These are phyloP conservation scores for Trichophyton benhamiae DNA, from an alignment of 2,329 filamentous ascomycete genomes.

Conservation along the genomic window DNA sequence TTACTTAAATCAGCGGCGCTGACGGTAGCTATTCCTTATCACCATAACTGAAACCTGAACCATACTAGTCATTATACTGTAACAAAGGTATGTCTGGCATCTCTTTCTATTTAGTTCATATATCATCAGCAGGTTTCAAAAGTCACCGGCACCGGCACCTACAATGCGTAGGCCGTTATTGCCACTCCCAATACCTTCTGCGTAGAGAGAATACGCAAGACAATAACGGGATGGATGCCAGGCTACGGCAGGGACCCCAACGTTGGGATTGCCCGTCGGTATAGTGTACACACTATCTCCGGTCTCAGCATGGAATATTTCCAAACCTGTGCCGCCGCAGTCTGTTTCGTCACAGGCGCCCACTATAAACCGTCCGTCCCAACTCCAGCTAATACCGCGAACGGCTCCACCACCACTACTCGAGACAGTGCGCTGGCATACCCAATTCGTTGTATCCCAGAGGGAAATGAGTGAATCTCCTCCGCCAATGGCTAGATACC, in stretches of 20 bases:
- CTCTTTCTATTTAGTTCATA: too few species aligned
- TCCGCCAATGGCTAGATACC: slow-evolving; percentile 38
- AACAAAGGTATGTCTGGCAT: too few species aligned
- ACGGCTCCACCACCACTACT: slow-evolving; percentile 35
- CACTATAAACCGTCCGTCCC: slow-evolving; percentile 38
- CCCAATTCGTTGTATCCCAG: slow-evolving; percentile 42
- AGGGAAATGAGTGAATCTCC: slow-evolving; percentile 39
- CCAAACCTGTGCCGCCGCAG: slow-evolving; percentile 32
- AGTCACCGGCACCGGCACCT: slow-evolving; percentile 32
- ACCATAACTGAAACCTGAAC: too few species aligned
- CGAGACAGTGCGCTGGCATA: slow-evolving; percentile 37
- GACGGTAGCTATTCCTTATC: too few species aligned
- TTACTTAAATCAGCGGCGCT: too few species aligned
- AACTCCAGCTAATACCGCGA: slow-evolving; percentile 39
- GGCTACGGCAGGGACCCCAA: slow-evolving; percentile 35
- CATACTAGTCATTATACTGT: too few species aligned
- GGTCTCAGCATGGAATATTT: slow-evolving; percentile 40
- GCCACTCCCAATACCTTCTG: slow-evolving; percentile 29
- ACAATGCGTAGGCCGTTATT: slow-evolving; percentile 37
- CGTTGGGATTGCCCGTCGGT: slow-evolving; percentile 26
- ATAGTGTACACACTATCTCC: slow-evolving; percentile 39
- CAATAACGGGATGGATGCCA: slow-evolving; percentile 41
- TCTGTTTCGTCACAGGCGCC: slow-evolving; percentile 38
- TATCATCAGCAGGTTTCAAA: neutral
- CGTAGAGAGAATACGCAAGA: slow-evolving; percentile 37